Conservation (phyloP, 768 basidiomycete genomes). For the Terana coerulea region DNA sequence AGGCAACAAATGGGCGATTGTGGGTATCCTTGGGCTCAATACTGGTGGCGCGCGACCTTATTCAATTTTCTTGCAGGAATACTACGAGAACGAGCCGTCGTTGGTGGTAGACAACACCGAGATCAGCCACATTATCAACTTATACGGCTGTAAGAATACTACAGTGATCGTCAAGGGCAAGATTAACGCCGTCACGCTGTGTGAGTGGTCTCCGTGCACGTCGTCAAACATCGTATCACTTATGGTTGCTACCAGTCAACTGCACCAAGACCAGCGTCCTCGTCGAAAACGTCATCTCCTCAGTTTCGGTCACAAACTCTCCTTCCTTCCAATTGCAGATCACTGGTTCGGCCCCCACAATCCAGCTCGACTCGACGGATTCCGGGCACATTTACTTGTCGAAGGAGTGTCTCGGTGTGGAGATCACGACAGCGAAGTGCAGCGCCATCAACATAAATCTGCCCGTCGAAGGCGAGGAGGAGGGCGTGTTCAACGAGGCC, state of each 20-base stretch:
- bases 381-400: constrained; percentile 94
- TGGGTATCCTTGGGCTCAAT: constrained; percentile 26
- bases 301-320: constrained; percentile 83
- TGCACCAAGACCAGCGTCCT: constrained; percentile 86
- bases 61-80: constrained; percentile 57
- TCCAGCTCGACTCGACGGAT: constrained; percentile 93
- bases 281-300: constrained; percentile 90
- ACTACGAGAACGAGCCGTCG: constrained; percentile 76
- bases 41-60: not conserved
- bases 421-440: constrained; percentile 94
- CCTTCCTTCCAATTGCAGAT: constrained; percentile 94
- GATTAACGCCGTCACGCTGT: constrained; percentile 87
- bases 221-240: not conserved
- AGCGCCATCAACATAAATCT: constrained; percentile 88
- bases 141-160: constrained; percentile 87
- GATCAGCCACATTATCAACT: constrained; percentile 79
- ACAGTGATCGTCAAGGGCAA: constrained; percentile 88
- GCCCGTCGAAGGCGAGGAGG: constrained; percentile 84
- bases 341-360: constrained; percentile 84
- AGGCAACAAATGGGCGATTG: constrained; percentile 92
- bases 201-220: constrained; percentile 42
- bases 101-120: constrained; percentile 75
- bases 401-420: constrained; percentile 69
- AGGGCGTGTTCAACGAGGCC: constrained; percentile 87
- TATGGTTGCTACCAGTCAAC: constrained; percentile 57